Conservation (phyloP, 495 filamentous ascomycete genomes). For the Trypethelium eluteriae region DNA sequence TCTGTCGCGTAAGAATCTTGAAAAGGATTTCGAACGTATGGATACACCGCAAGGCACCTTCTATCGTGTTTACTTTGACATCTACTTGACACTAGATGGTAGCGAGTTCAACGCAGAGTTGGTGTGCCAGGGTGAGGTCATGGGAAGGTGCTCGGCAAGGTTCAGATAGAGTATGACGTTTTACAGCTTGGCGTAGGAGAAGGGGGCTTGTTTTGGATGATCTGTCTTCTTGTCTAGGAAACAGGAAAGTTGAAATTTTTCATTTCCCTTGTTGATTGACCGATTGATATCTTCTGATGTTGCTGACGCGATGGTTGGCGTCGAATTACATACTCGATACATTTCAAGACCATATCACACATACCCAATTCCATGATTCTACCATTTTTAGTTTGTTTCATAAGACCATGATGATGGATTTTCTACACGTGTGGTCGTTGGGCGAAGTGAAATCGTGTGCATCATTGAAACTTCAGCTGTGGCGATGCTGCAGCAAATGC, state of each 20-base stretch:
- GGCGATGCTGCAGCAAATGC: no score
- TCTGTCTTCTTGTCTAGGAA: not conserved
- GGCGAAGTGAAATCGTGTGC: not conserved
- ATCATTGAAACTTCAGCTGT: no score
- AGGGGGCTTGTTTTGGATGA: not conserved
- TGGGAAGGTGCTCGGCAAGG: slow-evolving; percentile 89
- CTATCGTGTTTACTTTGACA: slow-evolving; percentile 80
- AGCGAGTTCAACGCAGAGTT: slow-evolving; percentile 97
- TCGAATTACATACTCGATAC: slow-evolving; percentile 3
- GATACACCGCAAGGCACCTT: slow-evolving; percentile 98
- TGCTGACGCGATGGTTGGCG: not conserved
- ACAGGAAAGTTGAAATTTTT: not conserved
- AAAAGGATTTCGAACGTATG: slow-evolving; percentile 99
- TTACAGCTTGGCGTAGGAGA: not conserved
- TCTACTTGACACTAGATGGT: slow-evolving; percentile 91
- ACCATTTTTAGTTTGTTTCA: not conserved
- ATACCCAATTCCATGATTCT: slow-evolving; percentile 2
- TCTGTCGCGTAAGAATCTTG: slow-evolving; percentile 92
- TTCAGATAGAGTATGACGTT: slow-evolving; percentile 46
- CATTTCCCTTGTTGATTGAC: not conserved
- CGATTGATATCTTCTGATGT: slow-evolving; percentile 2
- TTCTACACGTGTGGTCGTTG: not conserved
- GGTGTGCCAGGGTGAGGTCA: slow-evolving; percentile 97
- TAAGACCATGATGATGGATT: not conserved
- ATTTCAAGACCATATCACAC: not conserved